Evolutionary conservation across 2,329 filamentous ascomycete genomes (phyloP).

Genomic region (Pseudohalonectria lignicola): DNA sequence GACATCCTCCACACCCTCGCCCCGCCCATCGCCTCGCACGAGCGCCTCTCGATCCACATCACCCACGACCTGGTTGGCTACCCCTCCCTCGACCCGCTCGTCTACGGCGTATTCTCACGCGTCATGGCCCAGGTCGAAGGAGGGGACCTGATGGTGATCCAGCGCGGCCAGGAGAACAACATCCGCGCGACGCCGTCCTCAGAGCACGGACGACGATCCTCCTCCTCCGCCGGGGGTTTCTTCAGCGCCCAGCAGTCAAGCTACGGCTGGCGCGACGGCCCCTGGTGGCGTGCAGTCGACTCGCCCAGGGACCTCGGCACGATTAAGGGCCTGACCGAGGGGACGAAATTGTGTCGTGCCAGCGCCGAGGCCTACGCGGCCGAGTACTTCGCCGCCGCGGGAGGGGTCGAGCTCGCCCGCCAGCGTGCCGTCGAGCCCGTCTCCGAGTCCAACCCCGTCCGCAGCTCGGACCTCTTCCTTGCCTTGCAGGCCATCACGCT

Average conservation of each 20-base stretch:
- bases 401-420: conserved; percentile 71
- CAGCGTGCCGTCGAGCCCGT: conserved; percentile 68
- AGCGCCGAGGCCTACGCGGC: conserved; percentile 78
- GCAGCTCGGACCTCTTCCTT: conserved; percentile 90
- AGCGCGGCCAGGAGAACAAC: conserved; percentile 79
- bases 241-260: conserved; percentile 39
- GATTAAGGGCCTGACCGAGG: conserved; percentile 72
- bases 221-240: conserved; percentile 12
- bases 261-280: conserved; percentile 80
- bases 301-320: conserved; percentile 65
- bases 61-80: conserved; percentile 94
- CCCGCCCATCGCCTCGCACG: conserved; percentile 91
- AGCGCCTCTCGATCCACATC: conserved; percentile 93
- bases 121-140: conserved; percentile 99
- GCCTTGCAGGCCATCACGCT: conserved; percentile 80
- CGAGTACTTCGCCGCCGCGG: conserved; percentile 71
- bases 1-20: conserved; percentile 91
- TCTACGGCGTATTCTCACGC: conserved; percentile 82
- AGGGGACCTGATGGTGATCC: conserved; percentile 86
- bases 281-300: conserved; percentile 79
- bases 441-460: conserved; percentile 77
- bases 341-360: conserved; percentile 82
- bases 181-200: conserved; percentile 36
- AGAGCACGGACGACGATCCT: conserved; percentile 8
- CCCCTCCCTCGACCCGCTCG: conserved; percentile 83